Evolutionary conservation across 306 rosid genomes (phyloP), one percentile per base, ranked within the genome.

Genomic region (Fagus crenata): DNA sequence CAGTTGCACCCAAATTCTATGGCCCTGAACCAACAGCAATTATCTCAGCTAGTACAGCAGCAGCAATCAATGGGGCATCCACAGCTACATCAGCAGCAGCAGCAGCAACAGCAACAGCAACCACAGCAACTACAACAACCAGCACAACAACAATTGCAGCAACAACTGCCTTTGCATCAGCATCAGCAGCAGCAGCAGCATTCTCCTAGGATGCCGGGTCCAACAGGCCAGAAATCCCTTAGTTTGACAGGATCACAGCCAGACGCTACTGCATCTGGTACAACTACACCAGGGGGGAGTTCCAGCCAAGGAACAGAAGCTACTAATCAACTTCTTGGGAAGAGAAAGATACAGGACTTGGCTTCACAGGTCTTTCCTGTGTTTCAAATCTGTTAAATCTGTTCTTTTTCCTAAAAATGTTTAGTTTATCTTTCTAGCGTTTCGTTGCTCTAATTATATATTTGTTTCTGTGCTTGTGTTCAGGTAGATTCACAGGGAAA

Each of bases 291-390:
- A 7, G 99, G 99, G 71, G 99, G 99, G 72, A 96, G 99, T 83
- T 96, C 99, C 60, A 96, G 99, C 85, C 99, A 92, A 89, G 99
- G 99, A 83, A 95, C 96, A 6, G 97, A 96, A 84, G 91, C 97
- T 18, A 93, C 99, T 68, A 96, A 93, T 84, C 99, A 96, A 84
- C 91, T 96, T 72, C 99, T 96, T 80, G 99, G 99, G 74, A 96
- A 96, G 90, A 89, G 99, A 85, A 96, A 96, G 88, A 92, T 96
- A 86, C 97, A 92, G 59, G 99, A 96, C 84, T 86, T 96, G 86
- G 99, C 91, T 73, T 88, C 97, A 40, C 99, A 96, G 99, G 99
- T 96, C 63, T 68, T 82, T 82, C 39, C 67, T 72, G 71, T 63
- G 32, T 71, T 4, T 75, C 70, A 14, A 4, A 59, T 15, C 58